These are phyloP conservation scores for Aspergillus intermedius DNA, from an alignment of 2,329 filamentous ascomycete species.

Conservation along the genomic window DNA sequence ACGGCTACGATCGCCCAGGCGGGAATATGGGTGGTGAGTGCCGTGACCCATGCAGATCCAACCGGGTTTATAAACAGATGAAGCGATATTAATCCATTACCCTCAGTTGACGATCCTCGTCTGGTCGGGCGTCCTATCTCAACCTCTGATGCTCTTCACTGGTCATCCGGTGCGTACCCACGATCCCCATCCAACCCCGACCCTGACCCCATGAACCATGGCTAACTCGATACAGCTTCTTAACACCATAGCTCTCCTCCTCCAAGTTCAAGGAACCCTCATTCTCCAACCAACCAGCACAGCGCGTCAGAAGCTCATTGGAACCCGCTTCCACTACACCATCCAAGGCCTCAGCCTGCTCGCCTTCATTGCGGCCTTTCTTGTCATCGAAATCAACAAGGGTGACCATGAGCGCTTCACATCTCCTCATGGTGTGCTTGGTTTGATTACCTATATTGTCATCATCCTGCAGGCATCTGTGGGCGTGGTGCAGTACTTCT, in stretches of 20 bases:
- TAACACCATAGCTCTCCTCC: constrained; percentile 61
- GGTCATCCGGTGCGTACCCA: constrained; percentile 65
- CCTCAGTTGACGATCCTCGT: constrained; percentile 61
- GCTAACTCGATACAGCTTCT: constrained; percentile 34
- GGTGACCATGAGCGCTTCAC: constrained; percentile 61
- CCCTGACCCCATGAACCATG: not conserved
- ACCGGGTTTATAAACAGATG: not conserved
- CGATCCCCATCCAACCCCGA: not conserved
- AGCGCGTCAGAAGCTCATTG: constrained; percentile 61
- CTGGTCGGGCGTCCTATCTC: constrained; percentile 69
- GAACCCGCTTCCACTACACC: constrained; percentile 59
- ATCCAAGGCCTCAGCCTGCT: constrained; percentile 54
- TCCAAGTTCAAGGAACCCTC: constrained; percentile 72
- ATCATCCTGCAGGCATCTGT: constrained; percentile 68
- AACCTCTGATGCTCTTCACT: constrained; percentile 72
- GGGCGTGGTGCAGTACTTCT: constrained; percentile 76
- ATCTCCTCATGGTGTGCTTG: constrained; percentile 74
- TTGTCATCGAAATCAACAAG: constrained; percentile 66
- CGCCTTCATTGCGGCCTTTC: constrained; percentile 36
- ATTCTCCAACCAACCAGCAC: constrained; percentile 83
- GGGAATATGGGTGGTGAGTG: constrained; percentile 61
- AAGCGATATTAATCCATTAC: not conserved
- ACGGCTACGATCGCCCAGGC: constrained; percentile 75
- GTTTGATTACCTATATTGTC: constrained; percentile 65
- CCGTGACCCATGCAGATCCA: not conserved